Base-by-base conservation (phyloP, 106 monocot genomes). In the Allium cepa region DNA sequence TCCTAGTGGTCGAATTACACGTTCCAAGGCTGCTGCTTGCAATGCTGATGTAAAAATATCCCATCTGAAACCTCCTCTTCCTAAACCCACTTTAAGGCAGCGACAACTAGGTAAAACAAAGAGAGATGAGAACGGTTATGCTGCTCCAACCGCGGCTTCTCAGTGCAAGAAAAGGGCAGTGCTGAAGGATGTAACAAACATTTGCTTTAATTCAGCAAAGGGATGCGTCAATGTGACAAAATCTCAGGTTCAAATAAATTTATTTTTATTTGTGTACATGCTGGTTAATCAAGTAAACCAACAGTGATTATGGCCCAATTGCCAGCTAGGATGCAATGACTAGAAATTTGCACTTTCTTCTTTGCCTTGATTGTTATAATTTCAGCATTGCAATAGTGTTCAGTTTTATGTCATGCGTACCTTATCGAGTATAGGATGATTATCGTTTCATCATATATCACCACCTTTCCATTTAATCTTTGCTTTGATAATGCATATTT, bases 1-100 rank as follows among this genome's bases (percentile, higher is more conserved):
- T 13, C 74, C 71, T 57, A 69, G 65, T 51, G 78, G 70, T 48
- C 69, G 83, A 69, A 64, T 90, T 7, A 93, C 93, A 48, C 73
- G 88, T 56, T 74, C 93, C 64, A 72, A 75, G 62, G 79, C 93
- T 74, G 88, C 93, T 72, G 79, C 80, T 28, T 49, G 8, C 26
- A 49, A 7, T 17, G 78, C 61, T 60, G 74, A 61, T 66, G 61
- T 46, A 71, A 22, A 56, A 10, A 67, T n/a, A 46, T 60, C 36
- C 36, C 36, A 36, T 36, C 36, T 5, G 36, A 36, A 36, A 36
- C 36, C 36, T 36, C 36, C 36, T 36, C 36, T 36, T 36, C 36
- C 36, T 36, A 68, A 68, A 68, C 61, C 62, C 36, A 77, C 82
- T 13, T 77, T 56, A 49, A 73, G 80, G 57, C 81, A 67, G 48